A percentile compares a stretch with the other conserved stretches of the same genome.
These are phyloP conservation scores for Colletotrichum brevisporum DNA, from an alignment of 2,329 filamentous ascomycete genomes.

Conservation along the genomic window DNA sequence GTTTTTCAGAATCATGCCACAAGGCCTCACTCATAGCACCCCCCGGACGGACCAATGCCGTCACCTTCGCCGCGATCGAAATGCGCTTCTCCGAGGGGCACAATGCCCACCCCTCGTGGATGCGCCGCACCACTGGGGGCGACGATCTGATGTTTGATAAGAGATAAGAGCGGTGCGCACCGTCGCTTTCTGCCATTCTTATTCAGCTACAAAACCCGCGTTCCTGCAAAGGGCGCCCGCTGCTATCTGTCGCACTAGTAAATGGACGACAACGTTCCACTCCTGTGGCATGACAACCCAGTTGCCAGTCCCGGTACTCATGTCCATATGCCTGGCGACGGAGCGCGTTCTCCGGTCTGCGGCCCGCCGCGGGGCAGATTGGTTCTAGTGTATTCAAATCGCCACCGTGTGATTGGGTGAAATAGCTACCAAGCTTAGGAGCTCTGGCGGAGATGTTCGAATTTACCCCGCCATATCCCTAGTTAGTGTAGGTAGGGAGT, in stretches of 20 bases:
- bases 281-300: background rate
- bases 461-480: slow-evolving; percentile 1
- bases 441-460: slow-evolving; percentile 26
- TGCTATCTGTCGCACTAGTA: background rate
- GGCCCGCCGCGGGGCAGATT: slow-evolving; percentile 16
- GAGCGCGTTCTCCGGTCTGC: background rate
- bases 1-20: slow-evolving; percentile 8
- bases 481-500: too few species aligned
- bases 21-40: background rate
- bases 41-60: slow-evolving; percentile 28
- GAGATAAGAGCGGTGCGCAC: slow-evolving; percentile 11
- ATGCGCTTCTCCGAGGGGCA: slow-evolving; percentile 41
- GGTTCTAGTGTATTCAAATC: slow-evolving; percentile 20
- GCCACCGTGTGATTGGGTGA: slow-evolving; percentile 17
- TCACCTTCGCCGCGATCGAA: slow-evolving; percentile 24
- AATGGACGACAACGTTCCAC: background rate
- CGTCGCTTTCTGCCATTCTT: background rate
- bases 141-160: slow-evolving; percentile 16
- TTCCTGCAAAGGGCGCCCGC: background rate
- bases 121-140: slow-evolving; percentile 1
- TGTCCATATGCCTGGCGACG: background rate
- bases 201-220: background rate
- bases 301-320: background rate
- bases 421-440: background rate
- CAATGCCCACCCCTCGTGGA: background rate